Evolutionary conservation across 305 asterid genomes (phyloP).

Genomic region (Fraxinus xanthoxyloides): DNA sequence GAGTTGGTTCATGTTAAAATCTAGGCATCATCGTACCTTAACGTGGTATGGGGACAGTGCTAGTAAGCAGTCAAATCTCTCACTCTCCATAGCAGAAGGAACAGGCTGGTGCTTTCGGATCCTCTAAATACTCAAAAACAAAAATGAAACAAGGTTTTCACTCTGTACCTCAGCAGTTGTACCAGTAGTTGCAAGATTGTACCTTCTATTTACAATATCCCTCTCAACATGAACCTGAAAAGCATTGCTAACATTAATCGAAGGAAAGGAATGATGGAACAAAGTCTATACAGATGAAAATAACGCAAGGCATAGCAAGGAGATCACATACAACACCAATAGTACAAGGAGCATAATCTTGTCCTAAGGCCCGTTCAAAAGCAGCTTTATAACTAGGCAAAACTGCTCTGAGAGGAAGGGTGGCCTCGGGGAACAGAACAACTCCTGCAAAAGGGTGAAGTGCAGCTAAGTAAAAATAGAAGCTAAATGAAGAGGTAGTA

Average conservation of each 20-base stretch:
- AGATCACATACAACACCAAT: slow-evolving; percentile 78
- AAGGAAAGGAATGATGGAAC: slow-evolving; percentile 11
- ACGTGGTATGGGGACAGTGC: not conserved
- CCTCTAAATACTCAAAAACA: slow-evolving; percentile 1
- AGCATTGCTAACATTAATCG: slow-evolving; percentile 15
- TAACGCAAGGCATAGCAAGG: slow-evolving; percentile 8
- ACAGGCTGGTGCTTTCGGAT: not conserved
- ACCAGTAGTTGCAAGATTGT: slow-evolving; percentile 64
- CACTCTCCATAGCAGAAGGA: not conserved
- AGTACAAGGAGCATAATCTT: slow-evolving; percentile 67
- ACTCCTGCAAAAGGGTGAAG: slow-evolving; percentile 46
- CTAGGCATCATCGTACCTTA: not conserved
- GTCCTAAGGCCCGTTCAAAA: slow-evolving; percentile 70
- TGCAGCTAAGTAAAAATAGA: slow-evolving; percentile 12
- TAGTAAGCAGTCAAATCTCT: not conserved
- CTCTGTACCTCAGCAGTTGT: slow-evolving; percentile 85
- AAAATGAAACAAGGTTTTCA: not conserved
- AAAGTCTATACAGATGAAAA: slow-evolving; percentile 5
- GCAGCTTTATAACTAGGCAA: slow-evolving; percentile 67
- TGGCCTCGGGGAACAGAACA: slow-evolving; percentile 89
- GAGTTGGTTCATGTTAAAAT: not conserved
- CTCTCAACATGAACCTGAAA: slow-evolving; percentile 70
- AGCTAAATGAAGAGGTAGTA: slow-evolving; percentile 8
- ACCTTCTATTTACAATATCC: slow-evolving; percentile 50
- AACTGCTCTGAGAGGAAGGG: slow-evolving; percentile 84